These are phyloP conservation scores for Trametes coccinea DNA, from an alignment of 768 basidiomycete species.

Conservation along the genomic window DNA sequence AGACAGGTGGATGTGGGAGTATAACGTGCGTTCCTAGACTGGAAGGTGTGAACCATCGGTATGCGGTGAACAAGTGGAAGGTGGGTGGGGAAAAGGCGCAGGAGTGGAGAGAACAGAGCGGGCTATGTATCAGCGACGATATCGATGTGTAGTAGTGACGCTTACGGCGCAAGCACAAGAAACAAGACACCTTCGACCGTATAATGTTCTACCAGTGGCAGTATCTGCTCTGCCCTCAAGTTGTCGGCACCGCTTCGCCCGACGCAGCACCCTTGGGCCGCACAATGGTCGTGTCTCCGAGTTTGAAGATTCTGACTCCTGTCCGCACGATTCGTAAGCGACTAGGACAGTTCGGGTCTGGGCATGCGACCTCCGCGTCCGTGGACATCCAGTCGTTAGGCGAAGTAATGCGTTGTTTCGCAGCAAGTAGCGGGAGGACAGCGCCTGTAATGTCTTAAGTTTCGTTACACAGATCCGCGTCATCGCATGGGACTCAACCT, in stretches of 20 bases:
- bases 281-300: slow-evolving; percentile 54
- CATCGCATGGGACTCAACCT: not conserved
- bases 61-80: slow-evolving; percentile 71
- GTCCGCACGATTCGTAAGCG: slow-evolving; percentile 52
- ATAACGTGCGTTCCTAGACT: slow-evolving; percentile 73
- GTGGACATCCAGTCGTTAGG: slow-evolving; percentile 69
- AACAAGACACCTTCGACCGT: no score
- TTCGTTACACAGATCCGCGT: not conserved
- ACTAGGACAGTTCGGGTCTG: slow-evolving; percentile 65
- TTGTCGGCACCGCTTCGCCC: not conserved
- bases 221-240: not conserved
- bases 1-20: slow-evolving; percentile 88
- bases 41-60: slow-evolving; percentile 89
- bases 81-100: slow-evolving; percentile 15
- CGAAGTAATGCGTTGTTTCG: slow-evolving; percentile 60
- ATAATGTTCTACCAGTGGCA: no score
- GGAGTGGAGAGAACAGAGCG: slow-evolving; percentile 2
- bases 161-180: not conserved
- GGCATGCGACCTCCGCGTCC: slow-evolving; percentile 64
- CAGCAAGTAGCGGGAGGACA: slow-evolving; percentile 65
- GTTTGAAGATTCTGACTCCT: slow-evolving; percentile 53
- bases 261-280: slow-evolving; percentile 27
- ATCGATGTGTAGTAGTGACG: slow-evolving; percentile 13
- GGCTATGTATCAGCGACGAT: slow-evolving; percentile 5
- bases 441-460: slow-evolving; percentile 40